Base-by-base conservation (phyloP, 495 filamentous ascomycete genomes). In the Penicillium pancosmium region DNA sequence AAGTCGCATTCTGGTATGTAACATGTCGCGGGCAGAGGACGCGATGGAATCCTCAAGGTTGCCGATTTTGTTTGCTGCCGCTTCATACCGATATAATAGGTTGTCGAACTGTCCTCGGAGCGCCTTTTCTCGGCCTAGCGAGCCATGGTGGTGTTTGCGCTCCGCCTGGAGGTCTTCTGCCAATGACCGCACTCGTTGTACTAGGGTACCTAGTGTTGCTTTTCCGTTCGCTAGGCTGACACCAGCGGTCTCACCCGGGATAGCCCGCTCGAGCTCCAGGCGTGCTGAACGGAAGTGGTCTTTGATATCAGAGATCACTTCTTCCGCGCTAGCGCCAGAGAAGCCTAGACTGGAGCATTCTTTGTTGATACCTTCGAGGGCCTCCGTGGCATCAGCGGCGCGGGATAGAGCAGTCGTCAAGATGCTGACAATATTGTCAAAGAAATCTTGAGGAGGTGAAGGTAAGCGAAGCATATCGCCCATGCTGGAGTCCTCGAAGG, bases 191-290 rank as follows among this genome's bases (percentile, higher is more conserved):
- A 80, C 70, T 12, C 75, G 67, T 21, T 65, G 66, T 0, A 73
- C 66, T 47, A 77, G 68, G 25, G 67, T 77, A 53, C 62, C 57
- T 40, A 63, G 78, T 58, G 68, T 84, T 60, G 55, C 74, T 49
- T 65, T 69, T 2, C 73, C 77, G 41, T 76, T 58, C n/a, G 66
- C 53, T 15, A 79, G 48, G 54, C 79, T 35, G 55, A 75, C 52
- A 74, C 78, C 35, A 59, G 84, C 16, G 65, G 77, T 71, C 63
- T 91, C 88, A 4, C 87, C 88, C 0, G 88, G 89, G 0, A 85
- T 77, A 2, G 87, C 72, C 62, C 84, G 83, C 60, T 91, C 89
- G 6, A 91, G 77, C 25, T 87, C 81, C 1, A 91, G 74, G 4
- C 88, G 82, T 4, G 88, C 87, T n/a, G 80, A 62, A n/a, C 87